A percentile compares a stretch with the other conserved stretches of the same genome.
Evolutionary conservation across 331 rosid genomes (phyloP).

Genomic region (Malus hybrid): DNA sequence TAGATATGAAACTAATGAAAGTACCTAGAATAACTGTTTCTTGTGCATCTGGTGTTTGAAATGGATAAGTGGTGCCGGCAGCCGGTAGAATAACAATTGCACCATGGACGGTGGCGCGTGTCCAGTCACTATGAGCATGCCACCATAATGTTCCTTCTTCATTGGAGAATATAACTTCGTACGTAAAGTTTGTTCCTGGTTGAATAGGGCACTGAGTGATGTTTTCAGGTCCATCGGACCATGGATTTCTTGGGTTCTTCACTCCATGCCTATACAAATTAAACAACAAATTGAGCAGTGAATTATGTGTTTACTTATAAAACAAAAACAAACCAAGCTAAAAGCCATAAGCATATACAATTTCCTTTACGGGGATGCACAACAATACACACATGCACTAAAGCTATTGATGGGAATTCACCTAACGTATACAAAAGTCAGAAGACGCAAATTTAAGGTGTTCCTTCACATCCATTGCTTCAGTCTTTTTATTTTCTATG

Average conservation of each 20-base stretch:
- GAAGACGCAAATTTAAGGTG: not conserved
- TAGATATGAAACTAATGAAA: not conserved
- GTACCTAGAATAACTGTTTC: constrained; percentile 26
- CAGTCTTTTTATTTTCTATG: not conserved
- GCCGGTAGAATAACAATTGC: constrained; percentile 27
- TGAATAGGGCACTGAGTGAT: constrained; percentile 45
- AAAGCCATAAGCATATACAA: not conserved
- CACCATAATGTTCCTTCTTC: constrained; percentile 57
- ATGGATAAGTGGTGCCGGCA: constrained; percentile 20
- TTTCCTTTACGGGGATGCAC: not conserved
- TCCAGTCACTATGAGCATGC: constrained; percentile 51
- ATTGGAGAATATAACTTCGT: constrained; percentile 25
- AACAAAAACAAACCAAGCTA: not conserved
- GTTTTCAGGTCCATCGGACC: constrained; percentile 52
- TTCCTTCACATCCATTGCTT: not conserved
- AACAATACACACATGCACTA: not conserved
- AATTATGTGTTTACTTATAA: not conserved
- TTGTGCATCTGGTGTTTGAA: constrained; percentile 19
- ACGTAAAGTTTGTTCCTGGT: constrained; percentile 28
- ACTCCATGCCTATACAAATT: constrained; percentile 31
- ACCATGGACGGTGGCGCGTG: constrained; percentile 47
- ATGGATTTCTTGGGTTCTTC: constrained; percentile 40
- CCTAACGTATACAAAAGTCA: not conserved
- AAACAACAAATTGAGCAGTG: not conserved
- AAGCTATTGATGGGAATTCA: not conserved